A percentile compares a stretch with the other conserved stretches of the same genome.
Conservation (phyloP, 2,329 filamentous ascomycete genomes). For the Triangularia setosa region DNA sequence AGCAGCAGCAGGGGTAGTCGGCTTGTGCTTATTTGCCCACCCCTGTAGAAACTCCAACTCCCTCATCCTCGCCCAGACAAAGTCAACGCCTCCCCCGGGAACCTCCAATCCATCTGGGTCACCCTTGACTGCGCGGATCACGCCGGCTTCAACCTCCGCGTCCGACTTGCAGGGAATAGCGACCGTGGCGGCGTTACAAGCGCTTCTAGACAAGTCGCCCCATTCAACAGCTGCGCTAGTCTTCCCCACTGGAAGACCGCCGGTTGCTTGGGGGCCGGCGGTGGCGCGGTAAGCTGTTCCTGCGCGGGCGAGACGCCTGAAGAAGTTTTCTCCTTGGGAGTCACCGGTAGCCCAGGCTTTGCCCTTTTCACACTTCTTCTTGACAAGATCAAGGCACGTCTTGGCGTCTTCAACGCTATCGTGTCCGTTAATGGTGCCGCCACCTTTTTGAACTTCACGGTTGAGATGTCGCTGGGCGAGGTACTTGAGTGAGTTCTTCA, state of each 20-base stretch:
- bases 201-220: slow-evolving; percentile 67
- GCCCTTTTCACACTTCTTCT: slow-evolving; percentile 93
- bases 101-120: slow-evolving; percentile 56
- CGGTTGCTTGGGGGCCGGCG: slow-evolving; percentile 53
- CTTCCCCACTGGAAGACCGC: slow-evolving; percentile 54
- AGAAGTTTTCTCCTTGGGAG: slow-evolving; percentile 78
- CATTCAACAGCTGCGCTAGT: slow-evolving; percentile 81
- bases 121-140: slow-evolving; percentile 57
- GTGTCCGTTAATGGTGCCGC: slow-evolving; percentile 66
- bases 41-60: slow-evolving; percentile 62
- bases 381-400: slow-evolving; percentile 87
- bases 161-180: slow-evolving; percentile 55
- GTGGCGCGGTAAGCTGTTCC: slow-evolving; percentile 60
- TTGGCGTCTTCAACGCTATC: slow-evolving; percentile 90
- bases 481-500: slow-evolving; percentile 89
- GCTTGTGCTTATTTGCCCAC: slow-evolving; percentile 61
- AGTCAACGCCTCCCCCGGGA: slow-evolving; percentile 58
- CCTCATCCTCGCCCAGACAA: slow-evolving; percentile 63
- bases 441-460: slow-evolving; percentile 80
- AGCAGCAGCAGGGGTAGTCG: slow-evolving; percentile 29
- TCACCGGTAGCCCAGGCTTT: slow-evolving; percentile 80
- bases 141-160: slow-evolving; percentile 51
- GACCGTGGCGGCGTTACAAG: slow-evolving; percentile 53
- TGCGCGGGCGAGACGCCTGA: slow-evolving; percentile 69
- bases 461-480: slow-evolving; percentile 80